phyloP scores from a whole-genome alignment of 495 filamentous ascomycete genomes.

The Amniculicola lignicola region DNA sequence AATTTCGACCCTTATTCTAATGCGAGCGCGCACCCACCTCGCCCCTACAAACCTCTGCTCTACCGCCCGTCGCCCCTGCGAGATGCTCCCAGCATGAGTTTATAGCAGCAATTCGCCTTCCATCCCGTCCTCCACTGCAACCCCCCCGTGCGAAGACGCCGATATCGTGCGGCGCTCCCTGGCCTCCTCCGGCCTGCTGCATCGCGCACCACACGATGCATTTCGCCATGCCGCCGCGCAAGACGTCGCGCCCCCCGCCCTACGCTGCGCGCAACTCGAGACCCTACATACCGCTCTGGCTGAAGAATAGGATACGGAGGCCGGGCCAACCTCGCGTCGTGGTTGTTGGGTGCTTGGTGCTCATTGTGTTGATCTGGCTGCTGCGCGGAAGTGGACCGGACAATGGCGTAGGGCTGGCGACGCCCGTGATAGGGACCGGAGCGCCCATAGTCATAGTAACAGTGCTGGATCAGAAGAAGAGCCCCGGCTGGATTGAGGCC shows the following conservation, averaged over 20 bases:
- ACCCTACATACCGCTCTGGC: conserved; percentile 9
- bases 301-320: conserved; percentile 52
- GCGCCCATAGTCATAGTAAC: conserved; percentile 86
- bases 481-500: conserved; percentile 61
- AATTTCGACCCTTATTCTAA: too few relatives aligned
- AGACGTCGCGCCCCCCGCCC: conserved; percentile 66
- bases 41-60: too few relatives aligned
- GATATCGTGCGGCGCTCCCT: too few relatives aligned
- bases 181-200: neutral
- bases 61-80: too few relatives aligned
- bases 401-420: neutral
- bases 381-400: conserved; percentile 28
- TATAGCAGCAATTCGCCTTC: too few relatives aligned
- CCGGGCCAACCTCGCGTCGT: conserved; percentile 65
- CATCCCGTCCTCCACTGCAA: conserved; percentile 13
- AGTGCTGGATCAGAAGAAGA: conserved; percentile 63
- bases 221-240: conserved; percentile 83
- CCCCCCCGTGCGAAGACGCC: too few relatives aligned
- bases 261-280: conserved; percentile 53
- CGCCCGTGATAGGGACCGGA: conserved; percentile 55
- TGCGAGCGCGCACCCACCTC: too few relatives aligned
- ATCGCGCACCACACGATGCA: conserved; percentile 61
- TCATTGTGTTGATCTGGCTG: conserved; percentile 62
- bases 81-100: conserved; percentile 16
- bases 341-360: conserved; percentile 53